Evolutionary conservation across 768 basidiomycete species (phyloP).

Genomic region (Suillus occidentalis): DNA sequence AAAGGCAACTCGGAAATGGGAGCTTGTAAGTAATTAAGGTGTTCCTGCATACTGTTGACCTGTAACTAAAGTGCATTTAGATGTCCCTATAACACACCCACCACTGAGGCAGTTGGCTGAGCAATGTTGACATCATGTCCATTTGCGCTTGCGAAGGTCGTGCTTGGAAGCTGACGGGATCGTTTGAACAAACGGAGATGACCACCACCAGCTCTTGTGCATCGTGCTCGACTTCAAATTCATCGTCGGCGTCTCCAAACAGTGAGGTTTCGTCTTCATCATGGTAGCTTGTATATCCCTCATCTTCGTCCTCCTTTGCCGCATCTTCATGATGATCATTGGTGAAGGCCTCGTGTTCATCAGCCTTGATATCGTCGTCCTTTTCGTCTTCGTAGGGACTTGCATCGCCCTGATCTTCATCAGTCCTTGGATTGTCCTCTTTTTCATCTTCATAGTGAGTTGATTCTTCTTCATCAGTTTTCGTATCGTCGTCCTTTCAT

Average conservation of each 20-base stretch:
- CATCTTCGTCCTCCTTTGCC: background rate
- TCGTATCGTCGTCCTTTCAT: background rate
- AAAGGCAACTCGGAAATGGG: too few relatives aligned
- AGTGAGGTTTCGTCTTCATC: background rate
- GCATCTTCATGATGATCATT: background rate
- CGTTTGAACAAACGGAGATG: background rate
- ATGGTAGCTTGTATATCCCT: background rate
- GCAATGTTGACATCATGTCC: background rate
- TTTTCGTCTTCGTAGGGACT: background rate
- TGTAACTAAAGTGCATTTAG: background rate
- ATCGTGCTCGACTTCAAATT: background rate
- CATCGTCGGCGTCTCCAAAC: background rate
- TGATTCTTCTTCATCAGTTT: background rate
- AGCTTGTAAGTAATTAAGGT: too few relatives aligned
- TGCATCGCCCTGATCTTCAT: background rate
- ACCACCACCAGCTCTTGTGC: background rate
- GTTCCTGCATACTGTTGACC: too few relatives aligned
- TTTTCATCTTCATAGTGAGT: background rate
- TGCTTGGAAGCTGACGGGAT: background rate
- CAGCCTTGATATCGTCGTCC: background rate
- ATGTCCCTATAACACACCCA: background rate
- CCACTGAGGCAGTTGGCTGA: background rate
- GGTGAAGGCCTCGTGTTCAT: background rate
- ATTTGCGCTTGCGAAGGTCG: background rate
- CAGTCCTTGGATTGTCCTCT: background rate